Evolutionary conservation across 257 asterid species (phyloP), one percentile per base, ranked within the genome.

Genomic region (Craterostigma plantagineum): DNA sequence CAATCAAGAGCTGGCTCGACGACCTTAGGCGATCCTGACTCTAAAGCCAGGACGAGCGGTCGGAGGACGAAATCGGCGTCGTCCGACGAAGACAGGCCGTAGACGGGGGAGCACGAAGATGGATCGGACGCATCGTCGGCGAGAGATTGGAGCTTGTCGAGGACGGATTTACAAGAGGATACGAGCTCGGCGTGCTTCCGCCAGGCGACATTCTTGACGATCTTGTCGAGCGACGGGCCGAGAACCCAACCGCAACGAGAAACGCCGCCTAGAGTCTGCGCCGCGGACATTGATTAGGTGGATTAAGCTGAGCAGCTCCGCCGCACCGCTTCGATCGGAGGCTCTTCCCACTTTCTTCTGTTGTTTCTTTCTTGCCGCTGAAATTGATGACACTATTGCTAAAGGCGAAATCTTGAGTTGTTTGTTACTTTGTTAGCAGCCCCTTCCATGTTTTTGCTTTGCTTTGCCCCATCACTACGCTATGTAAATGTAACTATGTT

Each of bases 161-260:
- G 76, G 8, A 70, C 93, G n/a, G 95, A 82, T 67, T 82, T 87
- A 50, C 77, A 74, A 61, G 82, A 63, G 34, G 98, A 59, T 17
- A 82, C 98, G 46, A 87, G 92, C 50, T 79, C 82, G 30, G 95
- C 66, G 68, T 87, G 98, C 39, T 90, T 90, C 58, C 98, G 62
- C 98, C 98, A 90, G 10, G 98, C 81, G 14, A 71, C 98, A 56
- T 90, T 90, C 77, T 90, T 90, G 49, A 90, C 69, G 58, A 90
- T 83, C 83, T 90, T 90, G 75, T 90, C 98, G 33, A 90, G 72
- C 12, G 92, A 67, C 14, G 95, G 94, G 52, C 98, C 98, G 41
- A 90, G 73, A 47, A 90, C 81, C 86, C 92, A 73, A 30, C 97
- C 97, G 37, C 93, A 76, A 23, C 84, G 91, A 46, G 97, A 86